Evolutionary conservation across 176 grass and related monocot species (phyloP), one percentile per base, ranked within the genome.

Genomic region (Neostapfia colusana): DNA sequence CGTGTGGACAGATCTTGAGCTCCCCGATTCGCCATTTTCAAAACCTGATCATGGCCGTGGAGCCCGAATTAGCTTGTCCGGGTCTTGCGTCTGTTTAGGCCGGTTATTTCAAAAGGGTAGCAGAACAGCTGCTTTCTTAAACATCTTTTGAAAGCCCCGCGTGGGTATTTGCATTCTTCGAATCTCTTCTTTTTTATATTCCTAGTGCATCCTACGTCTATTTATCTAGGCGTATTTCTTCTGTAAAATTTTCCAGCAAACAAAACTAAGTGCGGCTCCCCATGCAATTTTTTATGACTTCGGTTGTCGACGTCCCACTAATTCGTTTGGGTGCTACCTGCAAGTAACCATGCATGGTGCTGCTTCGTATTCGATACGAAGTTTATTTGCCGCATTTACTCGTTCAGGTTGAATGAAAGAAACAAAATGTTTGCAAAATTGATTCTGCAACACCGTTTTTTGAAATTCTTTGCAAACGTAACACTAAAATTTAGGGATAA

Each of bases 1-100:
- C 48, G 10, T 69, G 18, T 78, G 82, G 27, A 82, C 80, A 74
- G 90, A 83, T 92, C 86, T 72, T 77, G 79, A 88, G 88, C 83
- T 80, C 68, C 73, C 70, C 68, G 43, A 58, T 48, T 70, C 11
- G 18, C 66, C 78, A 36, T 80, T 81, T 83, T 76, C 60, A 77
- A 77, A 65, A 65, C 60, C 75, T 51, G 75, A 65, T 77, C 63
- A 36, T 65, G 60, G 41, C 42, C 42, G 36, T 76, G 41, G 58
- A 76, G 27, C 63, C 59, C 43, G 14, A 65, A 24, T 24, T 5
- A 64, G 58, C 57, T 35, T 76, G 59, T 65, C 74, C 26, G 59
- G 27, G 36, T 49, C 74, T 8, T 2, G 20, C 18, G 20, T 20
- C 6, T 54, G 51, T 10, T 21, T 54, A 54, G 7, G 20, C 20